Base-by-base conservation (phyloP, 257 asterid species). In the Scutellaria barbata region DNA sequence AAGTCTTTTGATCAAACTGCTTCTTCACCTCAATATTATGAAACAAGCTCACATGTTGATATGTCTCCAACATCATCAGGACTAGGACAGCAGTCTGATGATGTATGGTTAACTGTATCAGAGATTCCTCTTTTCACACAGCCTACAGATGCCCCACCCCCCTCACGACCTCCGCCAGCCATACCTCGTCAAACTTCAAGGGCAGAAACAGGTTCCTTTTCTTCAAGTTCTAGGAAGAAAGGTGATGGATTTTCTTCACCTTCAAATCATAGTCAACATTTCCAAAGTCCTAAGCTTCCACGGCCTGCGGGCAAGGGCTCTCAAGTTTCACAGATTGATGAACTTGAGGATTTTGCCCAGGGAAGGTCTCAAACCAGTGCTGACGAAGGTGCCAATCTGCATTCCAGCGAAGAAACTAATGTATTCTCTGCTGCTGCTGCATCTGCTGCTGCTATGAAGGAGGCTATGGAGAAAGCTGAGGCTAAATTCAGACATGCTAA, bases 361-460 rank as follows among this genome's bases (percentile, higher is more conserved):
- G 95, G 97, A 63, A 81, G 83, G 77, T 69, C 89, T 33, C 85
- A 30, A n/a, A 77, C 77, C 77, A 81, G 63, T 63, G 80, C 75
- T 63, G 84, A 84, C 74, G 96, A 75, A 74, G 84, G 76, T 77
- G 84, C 73, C 11, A 71, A 85, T 77, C 58, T 50, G 50, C 84
- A 74, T 73, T 77, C 86, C 39, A 76, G 87, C 74, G 89, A 77
- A 72, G 95, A 88, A 17, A 74, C 81, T 81, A 82, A 86, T 83
- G 85, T 84, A 13, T 84, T 83, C 82, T 87, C 98, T 73, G 86
- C 86, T 35, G 97, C 98, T 53, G 97, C 91, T 77, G 98, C 90
- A 69, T 91, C 98, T 70, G 96, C 97, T 51, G 99, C 97, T 76
- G 98, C 97, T 62, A 95, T 95, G 99, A 95, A 92, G 85, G 97